Evolutionary conservation across 1,284 basidiomycete species (phyloP), one percentile per base, ranked within the genome.

Genomic region (Naganishia cerealis): DNA sequence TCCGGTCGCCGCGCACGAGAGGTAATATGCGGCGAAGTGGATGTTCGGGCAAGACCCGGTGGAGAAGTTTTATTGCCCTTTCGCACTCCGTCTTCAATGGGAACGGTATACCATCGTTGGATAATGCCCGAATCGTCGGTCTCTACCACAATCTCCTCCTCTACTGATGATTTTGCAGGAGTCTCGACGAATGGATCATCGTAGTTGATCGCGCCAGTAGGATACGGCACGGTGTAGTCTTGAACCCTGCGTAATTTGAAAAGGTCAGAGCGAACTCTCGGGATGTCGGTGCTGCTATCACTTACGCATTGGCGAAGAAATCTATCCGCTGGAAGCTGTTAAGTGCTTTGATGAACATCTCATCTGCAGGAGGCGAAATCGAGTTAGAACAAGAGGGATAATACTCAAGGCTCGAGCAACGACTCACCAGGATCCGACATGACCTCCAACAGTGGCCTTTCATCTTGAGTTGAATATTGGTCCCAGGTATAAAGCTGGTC

Each of bases 351-450:
- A 67, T 39, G 29, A 70, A 70, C 7, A 70, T 54, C 15, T 57
- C 67, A n/a, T 68, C 67, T 68, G 26, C 36, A 7, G n/a, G 46
- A 33, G 48, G n/a, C 33, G 21, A 15, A 10, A 48, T 33, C 18
- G 21, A 53, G 38, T 13, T 24, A 5, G 13, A 13, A 15, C 26
- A 12, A n/a, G 29, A 18, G 8, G 33, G 29, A 33, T 33, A 33
- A 33, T 8, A 24, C 24, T 3, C 36, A 15, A 42, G 29, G n/a
- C 2, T 24, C 24, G 24, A 38, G 8, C 33, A 57, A 13, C 10
- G 16, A 78, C 86, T 72, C 73, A 89, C 90, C 83, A 72, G 90
- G 89, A 80, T 94, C 91, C 1, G 90, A 88, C 87, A 95, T 90
- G 68, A 93, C 86, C 69, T 91, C 87, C 24, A 94, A 77, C 6